Evolutionary conservation across 139 green algal genomes (phyloP), one percentile per base, ranked within the genome.

Genomic region (Marvania coccoides): DNA sequence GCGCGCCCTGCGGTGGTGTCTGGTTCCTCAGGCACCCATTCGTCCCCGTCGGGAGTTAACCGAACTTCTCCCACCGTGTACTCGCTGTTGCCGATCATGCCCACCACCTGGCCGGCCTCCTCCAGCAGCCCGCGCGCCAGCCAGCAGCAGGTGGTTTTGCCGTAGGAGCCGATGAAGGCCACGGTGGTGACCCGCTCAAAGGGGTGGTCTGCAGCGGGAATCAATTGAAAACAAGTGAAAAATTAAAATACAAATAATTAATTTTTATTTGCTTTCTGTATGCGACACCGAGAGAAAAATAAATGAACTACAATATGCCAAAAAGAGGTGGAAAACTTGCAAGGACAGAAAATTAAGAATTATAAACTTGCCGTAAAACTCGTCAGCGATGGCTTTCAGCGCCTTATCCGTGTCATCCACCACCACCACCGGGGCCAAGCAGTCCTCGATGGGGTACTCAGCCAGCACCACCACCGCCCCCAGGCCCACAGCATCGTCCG

Each of bases 131-230:
- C 82, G 7, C 88, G 83, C 12, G 94, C 73, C 23, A 99, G 76
- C 88, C 93, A 98, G 24, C 80, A 74, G 0, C 81, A 84, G 2
- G 92, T 98, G n/a, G 90, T 97, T 83, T 99, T 99, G 59, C 95
- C 95, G 40, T 79, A 74, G 19, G 71, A 88, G 29, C 94, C 94
- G 36, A 85, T 76, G 15, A 98, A 61, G 24, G 75, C 89, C 24
- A 96, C 67, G 3, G 75, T 70, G n/a, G 72, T 65, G 73, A 89
- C 71, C 31, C 63, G 63, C 9, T 46, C 53, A 0, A 69, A 75
- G 3, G 83, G 82, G 12, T 47, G 58, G 29, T 85, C 79, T 79
- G 42, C 36, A 15, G 26, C 1, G 15, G 1, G 10, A 63, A 10
- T n/a, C n/a, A n/a, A 13, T 34, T 1, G 24, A 62, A 7, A 19